These are phyloP conservation scores for Earliella scabrosa DNA, from an alignment of 1,284 basidiomycete species.

Conservation along the genomic window DNA sequence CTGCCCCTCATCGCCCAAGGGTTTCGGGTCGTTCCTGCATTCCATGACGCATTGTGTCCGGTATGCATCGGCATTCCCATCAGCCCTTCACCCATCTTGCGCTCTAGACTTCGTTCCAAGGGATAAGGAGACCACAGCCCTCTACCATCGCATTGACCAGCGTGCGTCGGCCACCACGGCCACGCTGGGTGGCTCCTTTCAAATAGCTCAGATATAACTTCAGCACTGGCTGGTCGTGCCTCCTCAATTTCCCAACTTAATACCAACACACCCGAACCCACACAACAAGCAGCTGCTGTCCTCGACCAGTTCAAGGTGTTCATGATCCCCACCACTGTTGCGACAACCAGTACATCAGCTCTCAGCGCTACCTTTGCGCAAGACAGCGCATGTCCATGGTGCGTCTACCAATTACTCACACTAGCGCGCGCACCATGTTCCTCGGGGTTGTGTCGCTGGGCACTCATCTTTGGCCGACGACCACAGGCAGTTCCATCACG, in stretches of 20 bases:
- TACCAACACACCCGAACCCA: not conserved
- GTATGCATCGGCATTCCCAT: constrained; percentile 10
- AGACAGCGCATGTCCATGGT: constrained; percentile 4
- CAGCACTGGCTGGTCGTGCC: not conserved
- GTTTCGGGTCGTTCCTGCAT: not conserved
- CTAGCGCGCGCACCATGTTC: not conserved
- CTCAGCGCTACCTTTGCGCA: not conserved
- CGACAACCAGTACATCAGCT: not conserved
- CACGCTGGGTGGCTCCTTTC: not conserved
- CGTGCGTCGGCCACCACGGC: not conserved
- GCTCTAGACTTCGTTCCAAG: constrained; percentile 2
- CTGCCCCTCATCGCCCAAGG: not conserved
- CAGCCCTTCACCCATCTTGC: no score
- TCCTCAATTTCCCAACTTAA: not conserved
- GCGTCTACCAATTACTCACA: not conserved
- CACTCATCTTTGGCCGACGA: not conserved
- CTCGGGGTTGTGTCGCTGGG: not conserved
- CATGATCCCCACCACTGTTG: not conserved
- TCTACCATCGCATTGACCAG: not conserved
- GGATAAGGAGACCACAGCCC: not conserved
- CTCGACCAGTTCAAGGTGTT: not conserved
- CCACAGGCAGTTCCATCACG: not conserved
- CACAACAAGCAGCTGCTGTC: not conserved
- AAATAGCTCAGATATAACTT: constrained; percentile 8
- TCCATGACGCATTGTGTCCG: not conserved